Conservation (phyloP, 495 filamentous ascomycete genomes). For the Delitschia confertaspora region DNA sequence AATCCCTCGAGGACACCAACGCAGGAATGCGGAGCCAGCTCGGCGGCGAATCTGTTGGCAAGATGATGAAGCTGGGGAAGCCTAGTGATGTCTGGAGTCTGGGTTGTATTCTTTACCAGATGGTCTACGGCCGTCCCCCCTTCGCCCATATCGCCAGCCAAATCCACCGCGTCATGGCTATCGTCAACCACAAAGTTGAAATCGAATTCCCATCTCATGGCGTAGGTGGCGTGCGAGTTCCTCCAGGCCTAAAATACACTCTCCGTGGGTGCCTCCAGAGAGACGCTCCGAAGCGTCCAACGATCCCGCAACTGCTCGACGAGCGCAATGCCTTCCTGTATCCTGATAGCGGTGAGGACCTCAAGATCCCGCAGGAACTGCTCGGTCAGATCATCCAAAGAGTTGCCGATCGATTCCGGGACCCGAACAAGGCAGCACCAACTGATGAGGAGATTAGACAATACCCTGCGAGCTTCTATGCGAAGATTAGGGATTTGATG, state of each 20-base stretch:
- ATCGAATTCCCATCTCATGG: conserved; percentile 75
- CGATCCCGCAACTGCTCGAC: conserved; percentile 63
- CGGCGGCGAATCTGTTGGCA: conserved; percentile 34
- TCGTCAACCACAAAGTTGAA: conserved; percentile 74
- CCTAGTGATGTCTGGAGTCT: conserved; percentile 93
- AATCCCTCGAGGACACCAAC: conserved; percentile 84
- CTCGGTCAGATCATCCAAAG: conserved; percentile 66
- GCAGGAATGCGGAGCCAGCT: conserved; percentile 46
- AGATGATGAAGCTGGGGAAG: conserved; percentile 92
- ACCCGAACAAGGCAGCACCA: conserved; percentile 48
- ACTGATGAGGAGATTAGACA: conserved; percentile 59
- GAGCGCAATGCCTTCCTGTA: conserved; percentile 72
- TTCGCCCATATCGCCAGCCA: conserved; percentile 87
- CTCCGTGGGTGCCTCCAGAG: conserved; percentile 73
- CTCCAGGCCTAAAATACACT: conserved; percentile 59
- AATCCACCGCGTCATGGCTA: conserved; percentile 66
- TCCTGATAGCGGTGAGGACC: conserved; percentile 56
- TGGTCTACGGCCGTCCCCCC: conserved; percentile 87
- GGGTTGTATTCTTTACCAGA: conserved; percentile 94
- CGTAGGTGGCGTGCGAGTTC: conserved; percentile 63
- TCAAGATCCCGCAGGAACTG: conserved; percentile 69
- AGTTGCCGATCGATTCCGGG: conserved; percentile 65
- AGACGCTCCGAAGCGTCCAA: conserved; percentile 67
- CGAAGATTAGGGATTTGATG: conserved; percentile 53
- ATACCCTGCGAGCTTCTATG: conserved; percentile 63